These are phyloP conservation scores for Eucommia ulmoides DNA, from an alignment of 257 asterid species.

Conservation along the genomic window DNA sequence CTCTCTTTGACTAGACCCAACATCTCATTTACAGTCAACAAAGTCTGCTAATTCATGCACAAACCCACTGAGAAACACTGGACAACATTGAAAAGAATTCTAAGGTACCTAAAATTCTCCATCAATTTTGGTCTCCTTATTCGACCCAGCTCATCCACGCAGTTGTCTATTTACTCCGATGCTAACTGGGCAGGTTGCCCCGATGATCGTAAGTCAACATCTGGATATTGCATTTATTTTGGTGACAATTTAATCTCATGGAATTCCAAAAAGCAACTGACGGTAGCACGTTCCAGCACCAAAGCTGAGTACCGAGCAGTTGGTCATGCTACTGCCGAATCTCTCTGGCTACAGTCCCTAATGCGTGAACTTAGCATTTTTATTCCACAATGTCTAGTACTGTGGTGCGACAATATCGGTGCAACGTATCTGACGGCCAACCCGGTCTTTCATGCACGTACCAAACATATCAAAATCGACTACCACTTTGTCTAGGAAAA, in stretches of 20 bases:
- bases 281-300: background rate
- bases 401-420: background rate
- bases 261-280: background rate
- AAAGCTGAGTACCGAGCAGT: conserved; percentile 1
- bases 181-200: background rate
- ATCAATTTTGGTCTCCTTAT: background rate
- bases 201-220: background rate
- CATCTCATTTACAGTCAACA: background rate
- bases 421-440: background rate
- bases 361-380: background rate
- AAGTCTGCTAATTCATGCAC: background rate
- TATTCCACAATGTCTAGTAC: background rate
- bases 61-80: conserved; percentile 1
- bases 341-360: background rate
- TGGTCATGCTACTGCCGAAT: background rate
- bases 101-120: background rate
- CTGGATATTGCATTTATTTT: background rate
- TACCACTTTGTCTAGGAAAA: background rate
- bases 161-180: background rate
- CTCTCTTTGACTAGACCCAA: background rate
- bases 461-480: background rate
- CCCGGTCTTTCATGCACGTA: conserved; percentile 2
- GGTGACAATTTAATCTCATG: background rate
- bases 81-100: background rate
- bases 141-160: background rate